Evolutionary conservation across 495 filamentous ascomycete species (phyloP), one percentile per base, ranked within the genome.

Genomic region (Cairneyella variabilis): DNA sequence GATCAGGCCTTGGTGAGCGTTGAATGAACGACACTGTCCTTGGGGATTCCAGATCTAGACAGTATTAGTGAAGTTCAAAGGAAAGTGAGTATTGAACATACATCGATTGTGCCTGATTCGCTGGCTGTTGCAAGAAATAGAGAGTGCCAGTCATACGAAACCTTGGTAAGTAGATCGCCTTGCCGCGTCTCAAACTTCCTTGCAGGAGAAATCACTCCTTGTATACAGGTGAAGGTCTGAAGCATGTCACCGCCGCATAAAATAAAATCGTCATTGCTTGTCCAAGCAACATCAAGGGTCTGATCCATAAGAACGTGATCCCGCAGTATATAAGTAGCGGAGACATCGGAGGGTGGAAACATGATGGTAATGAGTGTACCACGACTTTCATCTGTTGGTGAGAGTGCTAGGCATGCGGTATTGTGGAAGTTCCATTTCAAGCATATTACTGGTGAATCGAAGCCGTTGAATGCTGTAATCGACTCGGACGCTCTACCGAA

Each of bases 361-460:
- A 78, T 77, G 16, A 80, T 66, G n/a, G 74, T 79, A 16, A 83
- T 66, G 7, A 75, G 52, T 0, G 71, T 69, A 25, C 71, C 72
- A 43, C 67, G 60, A 10, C 74, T 76, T 7, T 54, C 51, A 16
- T 55, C 39, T 21, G 75, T 73, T 2, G 78, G 77, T 16, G 77
- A 77, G 25, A 86, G 71, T 23, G 76, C 74, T 1, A 87, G 64
- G 37, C 85, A 69, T 30, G 70, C 66, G 3, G 70, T 70, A 49
- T 75, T 74, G 34, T 69, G 70, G 7, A 75, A 78, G 61, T 79
- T 84, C 83, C 83, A 87, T 26, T 76, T 75, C 26, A 86, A 64
- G 52, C 76, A 80, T 48, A 78, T 70, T 45, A 86, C 70, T 20
- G 80, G 77, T 14, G 76, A 66, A 53, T 76, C 74, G 47, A 73